Evolutionary conservation across 2,329 filamentous ascomycete species (phyloP).

Genomic region (Penicillium sp.): DNA sequence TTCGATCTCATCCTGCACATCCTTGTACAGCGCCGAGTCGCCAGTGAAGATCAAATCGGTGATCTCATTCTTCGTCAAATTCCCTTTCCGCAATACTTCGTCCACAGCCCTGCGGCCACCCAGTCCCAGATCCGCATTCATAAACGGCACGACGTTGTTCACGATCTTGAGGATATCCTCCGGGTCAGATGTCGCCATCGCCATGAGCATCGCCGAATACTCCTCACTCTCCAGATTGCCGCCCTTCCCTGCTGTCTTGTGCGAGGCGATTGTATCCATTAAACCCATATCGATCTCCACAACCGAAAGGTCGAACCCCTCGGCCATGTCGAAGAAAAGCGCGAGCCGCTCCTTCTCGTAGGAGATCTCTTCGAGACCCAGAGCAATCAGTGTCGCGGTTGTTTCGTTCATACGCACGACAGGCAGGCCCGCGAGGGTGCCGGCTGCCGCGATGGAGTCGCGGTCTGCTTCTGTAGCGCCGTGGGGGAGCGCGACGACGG

Average conservation of each 20-base stretch:
- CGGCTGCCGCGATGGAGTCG: constrained; percentile 1
- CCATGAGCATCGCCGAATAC: neutral
- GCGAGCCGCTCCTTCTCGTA: neutral
- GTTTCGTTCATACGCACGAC: neutral
- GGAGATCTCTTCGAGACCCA: constrained; percentile 1
- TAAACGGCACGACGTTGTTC: neutral
- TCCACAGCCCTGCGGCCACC: neutral
- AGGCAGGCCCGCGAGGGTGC: neutral
- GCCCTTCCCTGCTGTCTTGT: neutral
- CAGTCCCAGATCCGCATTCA: neutral
- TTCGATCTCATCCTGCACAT: neutral
- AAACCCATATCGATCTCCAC: neutral
- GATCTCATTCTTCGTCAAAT: neutral
- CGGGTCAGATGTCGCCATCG: too few species aligned
- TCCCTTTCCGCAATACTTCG: neutral
- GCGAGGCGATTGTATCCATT: neutral
- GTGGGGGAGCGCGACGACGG: neutral
- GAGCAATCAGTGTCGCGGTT: neutral
- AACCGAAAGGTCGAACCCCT: neutral
- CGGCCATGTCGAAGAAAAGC: neutral
- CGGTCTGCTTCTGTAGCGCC: neutral
- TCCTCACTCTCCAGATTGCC: neutral
- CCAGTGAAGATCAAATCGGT: neutral
- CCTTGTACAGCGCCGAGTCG: neutral
- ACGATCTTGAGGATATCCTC: too few species aligned